Evolutionary conservation across 2,329 filamentous ascomycete species (phyloP), one percentile per base, ranked within the genome.

Genomic region (Chaetothyriales sp.): DNA sequence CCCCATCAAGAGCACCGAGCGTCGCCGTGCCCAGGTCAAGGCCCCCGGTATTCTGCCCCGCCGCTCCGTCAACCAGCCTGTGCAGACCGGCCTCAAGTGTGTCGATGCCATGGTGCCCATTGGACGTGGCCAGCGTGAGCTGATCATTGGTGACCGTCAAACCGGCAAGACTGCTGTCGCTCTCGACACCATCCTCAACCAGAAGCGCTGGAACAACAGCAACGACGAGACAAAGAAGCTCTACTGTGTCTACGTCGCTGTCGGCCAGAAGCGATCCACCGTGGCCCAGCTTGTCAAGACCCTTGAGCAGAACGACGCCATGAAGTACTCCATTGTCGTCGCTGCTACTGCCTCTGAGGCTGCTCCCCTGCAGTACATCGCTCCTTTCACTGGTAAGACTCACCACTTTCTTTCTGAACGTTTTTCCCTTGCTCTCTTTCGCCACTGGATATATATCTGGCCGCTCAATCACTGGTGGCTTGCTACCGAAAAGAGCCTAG

Each of bases 81-180:
- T 98, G 62, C 92, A 98, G 83, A 98, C 92, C 70, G 92, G 92
- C 79, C 83, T 96, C 65, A 98, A 98, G 81, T 95, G 87, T 65
- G 80, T 98, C 77, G 92, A 98, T 71, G 89, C 92, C 75, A 96
- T 98, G 92, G 92, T 98, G 65, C 92, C 92, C 66, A 95, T 98
- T 66, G 92, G 92, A 71, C 92, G 92, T 90, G 92, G 92, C 69
- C 92, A 98, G 81, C 92, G 92, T 90, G 92, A 98, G 79, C 78
- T 98, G 81, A 96, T 98, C 73, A 98, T 98, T 74, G 92, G 92
- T 79, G 92, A 98, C 72, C 92, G 92, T 88, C 92, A 98, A 77
- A 98, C 92, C 65, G 92, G 92, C 74, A 98, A 98, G 85, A 98
- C 92, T 69, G 92, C 92, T 66, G 90, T 98, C 70, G 90, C 84